A percentile compares a stretch with the other conserved stretches of the same genome.
Evolutionary conservation across 1,284 basidiomycete species (phyloP).

Genomic region (Trichosporon inkin): DNA sequence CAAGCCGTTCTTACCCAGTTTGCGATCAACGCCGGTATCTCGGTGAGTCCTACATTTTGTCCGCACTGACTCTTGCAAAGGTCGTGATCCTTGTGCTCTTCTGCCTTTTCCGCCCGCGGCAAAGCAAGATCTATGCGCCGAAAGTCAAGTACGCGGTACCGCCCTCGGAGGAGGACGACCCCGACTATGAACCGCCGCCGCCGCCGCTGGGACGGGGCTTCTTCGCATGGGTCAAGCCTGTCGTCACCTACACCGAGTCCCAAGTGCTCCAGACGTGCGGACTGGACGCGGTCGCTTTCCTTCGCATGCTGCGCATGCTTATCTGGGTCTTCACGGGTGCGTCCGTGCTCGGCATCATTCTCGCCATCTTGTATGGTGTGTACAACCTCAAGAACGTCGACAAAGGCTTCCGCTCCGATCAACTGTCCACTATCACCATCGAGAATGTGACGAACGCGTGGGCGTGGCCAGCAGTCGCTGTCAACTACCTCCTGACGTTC

Average conservation of each 20-base stretch:
- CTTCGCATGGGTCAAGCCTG: constrained; percentile 83
- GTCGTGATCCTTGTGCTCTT: constrained; percentile 64
- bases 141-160: constrained; percentile 63
- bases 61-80: constrained; percentile 31
- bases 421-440: constrained; percentile 72
- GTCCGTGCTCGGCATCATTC: constrained; percentile 63
- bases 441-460: constrained; percentile 63
- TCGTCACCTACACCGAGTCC: constrained; percentile 51
- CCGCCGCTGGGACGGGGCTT: constrained; percentile 69
- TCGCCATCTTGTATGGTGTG: constrained; percentile 61
- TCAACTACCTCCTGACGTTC: constrained; percentile 64
- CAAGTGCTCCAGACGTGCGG: constrained; percentile 35
- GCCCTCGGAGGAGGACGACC: constrained; percentile 35
- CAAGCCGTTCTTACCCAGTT: neutral
- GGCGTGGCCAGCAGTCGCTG: constrained; percentile 70
- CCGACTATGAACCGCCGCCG: constrained; percentile 46
- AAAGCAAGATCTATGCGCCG: constrained; percentile 56
- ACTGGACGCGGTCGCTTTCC: constrained; percentile 86
- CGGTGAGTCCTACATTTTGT: neutral
- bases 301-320: constrained; percentile 85
- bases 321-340: constrained; percentile 63
- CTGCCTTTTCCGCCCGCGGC: constrained; percentile 70
- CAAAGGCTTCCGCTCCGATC: constrained; percentile 50
- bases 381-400: constrained; percentile 66
- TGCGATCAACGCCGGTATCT: neutral